phyloP scores from a whole-genome alignment of 371 early-diverging fungal species.

The Mortierella polycephala region DNA sequence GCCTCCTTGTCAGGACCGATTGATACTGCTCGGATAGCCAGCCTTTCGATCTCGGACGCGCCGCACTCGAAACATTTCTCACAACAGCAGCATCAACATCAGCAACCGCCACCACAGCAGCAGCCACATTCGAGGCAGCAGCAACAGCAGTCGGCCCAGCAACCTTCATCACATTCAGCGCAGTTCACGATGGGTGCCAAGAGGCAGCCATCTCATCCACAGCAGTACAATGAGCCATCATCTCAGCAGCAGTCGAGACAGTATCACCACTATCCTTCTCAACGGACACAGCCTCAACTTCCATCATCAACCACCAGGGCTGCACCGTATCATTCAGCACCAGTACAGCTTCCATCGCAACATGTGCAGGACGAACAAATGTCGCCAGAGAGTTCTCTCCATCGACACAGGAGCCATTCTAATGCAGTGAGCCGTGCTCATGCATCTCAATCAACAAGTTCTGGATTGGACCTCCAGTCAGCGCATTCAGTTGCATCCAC shows the following conservation, averaged over 20 bases:
- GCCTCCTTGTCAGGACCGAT: conserved; percentile 1
- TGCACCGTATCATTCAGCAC: conserved; percentile 40
- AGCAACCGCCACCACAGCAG: background rate
- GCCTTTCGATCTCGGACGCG: conserved; percentile 17
- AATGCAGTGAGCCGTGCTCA: conserved; percentile 1
- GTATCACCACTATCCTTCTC: conserved; percentile 7
- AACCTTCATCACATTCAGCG: background rate
- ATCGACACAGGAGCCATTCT: conserved; percentile 23
- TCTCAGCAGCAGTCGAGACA: conserved; percentile 8
- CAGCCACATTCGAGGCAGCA: conserved; percentile 4
- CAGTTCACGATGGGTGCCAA: conserved; percentile 1
- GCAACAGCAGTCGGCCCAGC: conserved; percentile 6
- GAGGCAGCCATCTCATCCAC: conserved; percentile 1
- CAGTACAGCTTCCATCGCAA: conserved; percentile 27
- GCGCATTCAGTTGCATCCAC: conserved; percentile 1
- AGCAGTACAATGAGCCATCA: conserved; percentile 12
- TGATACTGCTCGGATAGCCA: conserved; percentile 31
- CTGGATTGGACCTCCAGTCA: background rate
- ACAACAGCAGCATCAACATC: conserved; percentile 7
- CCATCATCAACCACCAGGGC: conserved; percentile 1
- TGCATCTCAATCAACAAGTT: conserved; percentile 3
- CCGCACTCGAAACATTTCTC: conserved; percentile 9
- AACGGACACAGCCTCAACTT: conserved; percentile 2
- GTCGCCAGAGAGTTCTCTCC: background rate
- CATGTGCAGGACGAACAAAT: conserved; percentile 8